These are phyloP conservation scores for Curvularia sp. DNA, from an alignment of 2,329 filamentous ascomycete species.

Conservation along the genomic window DNA sequence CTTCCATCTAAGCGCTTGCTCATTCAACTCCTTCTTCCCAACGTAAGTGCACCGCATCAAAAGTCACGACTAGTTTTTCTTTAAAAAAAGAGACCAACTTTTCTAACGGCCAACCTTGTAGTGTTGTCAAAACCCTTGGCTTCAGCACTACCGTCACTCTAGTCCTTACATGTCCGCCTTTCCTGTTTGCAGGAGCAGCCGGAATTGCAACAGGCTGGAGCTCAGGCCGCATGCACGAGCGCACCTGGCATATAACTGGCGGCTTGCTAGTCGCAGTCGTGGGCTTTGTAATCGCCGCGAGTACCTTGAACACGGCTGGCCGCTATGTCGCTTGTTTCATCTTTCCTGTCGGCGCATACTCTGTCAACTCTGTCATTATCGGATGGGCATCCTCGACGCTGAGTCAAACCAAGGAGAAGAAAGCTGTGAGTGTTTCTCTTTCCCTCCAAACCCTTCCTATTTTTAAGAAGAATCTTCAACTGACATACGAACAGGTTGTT, in stretches of 20 bases:
- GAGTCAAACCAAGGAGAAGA: slow-evolving; percentile 41
- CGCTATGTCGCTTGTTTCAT: slow-evolving; percentile 44
- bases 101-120: slow-evolving; percentile 10
- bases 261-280: slow-evolving; percentile 53
- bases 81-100: too few species aligned
- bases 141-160: slow-evolving; percentile 49
- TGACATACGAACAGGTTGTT: slow-evolving; percentile 28
- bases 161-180: slow-evolving; percentile 57
- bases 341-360: slow-evolving; percentile 42
- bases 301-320: slow-evolving; percentile 38
- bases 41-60: slow-evolving; percentile 29
- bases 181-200: slow-evolving; percentile 55
- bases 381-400: slow-evolving; percentile 41
- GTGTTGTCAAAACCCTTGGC: slow-evolving; percentile 49
- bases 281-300: slow-evolving; percentile 52
- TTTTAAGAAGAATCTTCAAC: too few species aligned
- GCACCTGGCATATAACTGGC: slow-evolving; percentile 60
- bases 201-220: slow-evolving; percentile 60
- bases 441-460: neutral
- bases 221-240: slow-evolving; percentile 59
- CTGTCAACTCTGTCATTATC: slow-evolving; percentile 43
- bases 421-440: slow-evolving; percentile 28
- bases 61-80: neutral
- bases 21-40: slow-evolving; percentile 46
- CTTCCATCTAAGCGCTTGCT: slow-evolving; percentile 39